phyloP scores from a whole-genome alignment of 768 basidiomycete species.

The Galerina sulciceps region DNA sequence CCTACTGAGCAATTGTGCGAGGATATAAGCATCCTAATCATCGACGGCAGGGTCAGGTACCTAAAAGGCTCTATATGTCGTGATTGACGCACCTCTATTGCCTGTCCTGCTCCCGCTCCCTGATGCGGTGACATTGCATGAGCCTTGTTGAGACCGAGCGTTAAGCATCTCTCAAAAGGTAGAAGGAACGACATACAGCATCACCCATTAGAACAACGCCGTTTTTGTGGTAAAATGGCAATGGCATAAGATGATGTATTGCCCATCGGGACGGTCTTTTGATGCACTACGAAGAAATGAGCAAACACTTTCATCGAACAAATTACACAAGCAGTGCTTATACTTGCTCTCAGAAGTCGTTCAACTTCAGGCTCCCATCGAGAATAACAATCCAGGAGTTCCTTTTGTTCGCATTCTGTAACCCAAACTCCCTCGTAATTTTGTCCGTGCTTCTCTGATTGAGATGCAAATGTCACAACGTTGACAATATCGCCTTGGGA shows the following conservation, averaged over 20 bases:
- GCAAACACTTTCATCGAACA: neutral
- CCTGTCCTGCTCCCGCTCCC: slow-evolving; percentile 54
- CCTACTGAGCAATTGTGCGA: slow-evolving; percentile 36
- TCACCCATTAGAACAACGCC: slow-evolving; percentile 51
- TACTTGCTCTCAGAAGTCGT: slow-evolving; percentile 29
- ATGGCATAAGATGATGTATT: slow-evolving; percentile 39
- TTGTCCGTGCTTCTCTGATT: slow-evolving; percentile 35
- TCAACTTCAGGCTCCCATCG: slow-evolving; percentile 38
- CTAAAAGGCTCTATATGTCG: too few relatives aligned
- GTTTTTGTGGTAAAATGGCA: slow-evolving; percentile 42
- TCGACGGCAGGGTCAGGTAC: too few relatives aligned
- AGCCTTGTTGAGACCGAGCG: slow-evolving; percentile 29
- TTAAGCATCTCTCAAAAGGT: slow-evolving; percentile 7
- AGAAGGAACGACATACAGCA: slow-evolving; percentile 33
- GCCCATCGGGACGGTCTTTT: slow-evolving; percentile 46
- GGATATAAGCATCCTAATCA: slow-evolving; percentile 48
- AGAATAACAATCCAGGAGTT: slow-evolving; percentile 35
- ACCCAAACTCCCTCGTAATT: slow-evolving; percentile 35
- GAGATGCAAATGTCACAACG: slow-evolving; percentile 45
- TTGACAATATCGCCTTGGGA: slow-evolving; percentile 48
- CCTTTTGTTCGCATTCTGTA: slow-evolving; percentile 30
- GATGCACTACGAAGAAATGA: slow-evolving; percentile 31
- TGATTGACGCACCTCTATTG: slow-evolving; percentile 43
- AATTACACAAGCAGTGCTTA: neutral
- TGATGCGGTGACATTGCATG: slow-evolving; percentile 55